A percentile compares a stretch with the other conserved stretches of the same genome.
Conservation (phyloP, 129 eudicot species). For the Flaveria bidentis region DNA sequence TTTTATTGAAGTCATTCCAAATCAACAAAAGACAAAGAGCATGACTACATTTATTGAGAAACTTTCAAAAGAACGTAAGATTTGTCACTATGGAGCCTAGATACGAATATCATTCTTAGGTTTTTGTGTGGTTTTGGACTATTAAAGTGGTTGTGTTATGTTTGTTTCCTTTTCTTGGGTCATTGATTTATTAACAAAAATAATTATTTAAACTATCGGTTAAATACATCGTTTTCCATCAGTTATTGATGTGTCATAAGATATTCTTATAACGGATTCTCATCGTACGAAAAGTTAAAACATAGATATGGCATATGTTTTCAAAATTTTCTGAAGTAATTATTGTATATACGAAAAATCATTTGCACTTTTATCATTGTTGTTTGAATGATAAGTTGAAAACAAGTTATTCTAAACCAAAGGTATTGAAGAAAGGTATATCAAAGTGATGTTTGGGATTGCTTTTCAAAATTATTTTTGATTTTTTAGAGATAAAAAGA, state of each 20-base stretch:
- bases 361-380: no score
- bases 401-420: no score
- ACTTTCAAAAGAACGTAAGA: conserved; percentile 4
- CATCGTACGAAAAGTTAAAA: no score
- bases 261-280: no score
- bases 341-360: no score
- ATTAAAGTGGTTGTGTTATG: conserved; percentile 29
- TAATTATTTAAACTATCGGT: not conserved
- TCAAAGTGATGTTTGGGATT: no score
- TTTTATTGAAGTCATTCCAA: conserved; percentile 9
- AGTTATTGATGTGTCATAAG: not conserved
- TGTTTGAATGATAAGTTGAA: no score
- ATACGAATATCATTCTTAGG: conserved; percentile 35
- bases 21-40: conserved; percentile 20
- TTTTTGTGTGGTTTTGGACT: conserved; percentile 33
- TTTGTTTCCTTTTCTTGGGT: conserved; percentile 22
- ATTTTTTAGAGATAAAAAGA: no score
- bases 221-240: not conserved
- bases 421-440: no score
- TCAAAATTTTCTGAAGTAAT: no score
- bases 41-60: not conserved
- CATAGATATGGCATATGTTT: no score
- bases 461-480: no score
- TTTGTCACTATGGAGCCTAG: conserved; percentile 29
- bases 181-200: not conserved